phyloP scores from a whole-genome alignment of 2,329 filamentous ascomycete genomes.

The Penicillium sp. region DNA sequence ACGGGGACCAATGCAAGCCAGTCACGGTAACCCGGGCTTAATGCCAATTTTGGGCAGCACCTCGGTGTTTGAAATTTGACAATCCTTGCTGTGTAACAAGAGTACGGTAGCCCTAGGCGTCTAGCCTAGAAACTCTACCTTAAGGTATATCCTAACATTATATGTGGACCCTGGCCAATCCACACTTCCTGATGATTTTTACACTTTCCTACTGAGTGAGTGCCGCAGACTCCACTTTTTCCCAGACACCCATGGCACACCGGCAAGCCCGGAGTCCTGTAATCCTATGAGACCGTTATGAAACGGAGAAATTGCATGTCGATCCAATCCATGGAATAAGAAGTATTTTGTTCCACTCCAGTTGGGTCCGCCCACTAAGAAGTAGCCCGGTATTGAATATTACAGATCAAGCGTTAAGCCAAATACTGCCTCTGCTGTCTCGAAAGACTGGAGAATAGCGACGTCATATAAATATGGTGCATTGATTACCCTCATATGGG shows the following conservation, averaged over 20 bases:
- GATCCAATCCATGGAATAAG: not conserved
- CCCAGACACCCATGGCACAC: not conserved
- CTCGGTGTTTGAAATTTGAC: not conserved
- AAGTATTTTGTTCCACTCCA: not conserved
- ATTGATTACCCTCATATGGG: not conserved
- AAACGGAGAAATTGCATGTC: not conserved
- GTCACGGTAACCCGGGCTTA: not conserved
- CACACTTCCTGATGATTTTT: not conserved
- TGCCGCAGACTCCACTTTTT: conserved; percentile 1
- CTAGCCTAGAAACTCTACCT: not conserved
- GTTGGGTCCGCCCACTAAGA: not conserved
- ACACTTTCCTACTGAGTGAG: not conserved
- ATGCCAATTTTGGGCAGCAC: not conserved
- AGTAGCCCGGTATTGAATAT: not conserved
- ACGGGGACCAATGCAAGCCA: conserved; percentile 1
- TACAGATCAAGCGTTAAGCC: not conserved
- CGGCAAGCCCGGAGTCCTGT: not conserved
- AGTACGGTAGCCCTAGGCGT: not conserved
- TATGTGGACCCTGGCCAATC: not conserved
- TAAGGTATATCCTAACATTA: not conserved
- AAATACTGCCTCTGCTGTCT: not conserved
- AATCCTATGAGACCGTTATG: not conserved
- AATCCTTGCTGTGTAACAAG: not conserved
- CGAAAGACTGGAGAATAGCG: not conserved
- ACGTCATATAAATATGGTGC: not conserved